These are phyloP conservation scores for Blumeria hordei DNA, from an alignment of 2,329 filamentous ascomycete species.

Conservation along the genomic window DNA sequence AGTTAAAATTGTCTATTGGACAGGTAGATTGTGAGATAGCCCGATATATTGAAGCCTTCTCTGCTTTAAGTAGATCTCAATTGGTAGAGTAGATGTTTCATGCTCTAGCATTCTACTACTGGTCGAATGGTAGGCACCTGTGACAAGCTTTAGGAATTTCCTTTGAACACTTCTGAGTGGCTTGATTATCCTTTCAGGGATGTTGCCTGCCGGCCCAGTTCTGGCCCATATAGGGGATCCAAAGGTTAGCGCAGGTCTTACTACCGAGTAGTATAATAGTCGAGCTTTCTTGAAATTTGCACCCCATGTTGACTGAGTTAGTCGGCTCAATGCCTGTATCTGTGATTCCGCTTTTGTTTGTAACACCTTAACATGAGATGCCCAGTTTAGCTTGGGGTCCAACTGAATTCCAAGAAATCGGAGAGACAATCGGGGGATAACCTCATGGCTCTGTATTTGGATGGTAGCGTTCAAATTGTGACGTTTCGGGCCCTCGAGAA, in stretches of 20 bases:
- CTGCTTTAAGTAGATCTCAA: background rate
- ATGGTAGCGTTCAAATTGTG: background rate
- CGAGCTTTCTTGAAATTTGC: background rate
- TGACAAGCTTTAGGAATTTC: background rate
- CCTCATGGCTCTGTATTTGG: background rate
- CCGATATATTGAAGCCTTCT: background rate
- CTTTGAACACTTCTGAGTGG: background rate
- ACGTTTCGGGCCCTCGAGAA: background rate
- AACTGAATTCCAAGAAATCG: background rate
- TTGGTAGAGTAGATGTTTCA: background rate
- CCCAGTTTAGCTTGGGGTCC: background rate
- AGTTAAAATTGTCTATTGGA: background rate
- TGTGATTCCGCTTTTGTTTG: background rate
- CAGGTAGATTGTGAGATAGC: background rate
- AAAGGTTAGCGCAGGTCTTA: background rate
- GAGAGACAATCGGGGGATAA: background rate
- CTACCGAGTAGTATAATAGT: background rate
- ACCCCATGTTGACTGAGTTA: slow-evolving; percentile 1
- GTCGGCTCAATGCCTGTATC: background rate
- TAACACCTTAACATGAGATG: background rate
- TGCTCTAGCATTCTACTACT: background rate
- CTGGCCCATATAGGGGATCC: background rate
- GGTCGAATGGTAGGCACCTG: background rate
- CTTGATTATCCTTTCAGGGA: background rate
- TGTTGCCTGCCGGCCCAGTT: background rate